Percentiles rank a stretch among this genome's conserved stretches.
These are phyloP conservation scores for Fusarium chlamydosporum DNA, from an alignment of 2,329 filamentous ascomycete species.

Conservation along the genomic window DNA sequence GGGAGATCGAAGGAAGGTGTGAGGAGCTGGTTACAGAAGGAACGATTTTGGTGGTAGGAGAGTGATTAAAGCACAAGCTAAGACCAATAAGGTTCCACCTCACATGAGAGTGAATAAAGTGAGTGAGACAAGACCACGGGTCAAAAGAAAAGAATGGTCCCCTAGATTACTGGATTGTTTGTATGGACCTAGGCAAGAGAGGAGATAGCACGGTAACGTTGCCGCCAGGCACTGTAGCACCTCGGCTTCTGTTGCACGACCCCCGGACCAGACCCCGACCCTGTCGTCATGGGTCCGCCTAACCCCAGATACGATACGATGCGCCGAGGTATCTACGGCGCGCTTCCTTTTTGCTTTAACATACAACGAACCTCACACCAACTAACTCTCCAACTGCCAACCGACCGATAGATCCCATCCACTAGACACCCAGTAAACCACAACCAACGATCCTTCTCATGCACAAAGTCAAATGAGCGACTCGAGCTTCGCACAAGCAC, in stretches of 20 bases:
- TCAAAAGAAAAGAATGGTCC: neutral
- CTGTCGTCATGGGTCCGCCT: slow-evolving; percentile 46
- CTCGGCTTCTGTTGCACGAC: slow-evolving; percentile 45
- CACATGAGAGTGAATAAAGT: slow-evolving; percentile 3
- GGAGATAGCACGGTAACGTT: slow-evolving; percentile 1
- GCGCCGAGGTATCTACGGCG: slow-evolving; percentile 24
- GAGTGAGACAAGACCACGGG: neutral
- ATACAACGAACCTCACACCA: slow-evolving; percentile 21
- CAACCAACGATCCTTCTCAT: slow-evolving; percentile 45
- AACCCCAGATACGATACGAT: slow-evolving; percentile 39
- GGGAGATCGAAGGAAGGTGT: neutral
- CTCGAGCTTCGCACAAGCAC: slow-evolving; percentile 86
- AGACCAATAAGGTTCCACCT: slow-evolving; percentile 3
- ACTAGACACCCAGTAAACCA: neutral
- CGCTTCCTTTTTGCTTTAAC: slow-evolving; percentile 33
- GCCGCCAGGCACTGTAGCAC: slow-evolving; percentile 31
- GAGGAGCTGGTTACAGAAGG: neutral
- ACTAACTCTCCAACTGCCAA: slow-evolving; percentile 13
- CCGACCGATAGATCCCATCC: slow-evolving; percentile 3
- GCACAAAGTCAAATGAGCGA: slow-evolving; percentile 61
- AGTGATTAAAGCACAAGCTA: neutral
- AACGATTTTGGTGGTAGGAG: neutral
- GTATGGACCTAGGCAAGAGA: slow-evolving; percentile 7
- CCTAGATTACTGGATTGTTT: neutral
- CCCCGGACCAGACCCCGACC: slow-evolving; percentile 19